Evolutionary conservation across 805 yeast species (phyloP), one percentile per base, ranked within the genome.

Genomic region (Yarrowia sp.): DNA sequence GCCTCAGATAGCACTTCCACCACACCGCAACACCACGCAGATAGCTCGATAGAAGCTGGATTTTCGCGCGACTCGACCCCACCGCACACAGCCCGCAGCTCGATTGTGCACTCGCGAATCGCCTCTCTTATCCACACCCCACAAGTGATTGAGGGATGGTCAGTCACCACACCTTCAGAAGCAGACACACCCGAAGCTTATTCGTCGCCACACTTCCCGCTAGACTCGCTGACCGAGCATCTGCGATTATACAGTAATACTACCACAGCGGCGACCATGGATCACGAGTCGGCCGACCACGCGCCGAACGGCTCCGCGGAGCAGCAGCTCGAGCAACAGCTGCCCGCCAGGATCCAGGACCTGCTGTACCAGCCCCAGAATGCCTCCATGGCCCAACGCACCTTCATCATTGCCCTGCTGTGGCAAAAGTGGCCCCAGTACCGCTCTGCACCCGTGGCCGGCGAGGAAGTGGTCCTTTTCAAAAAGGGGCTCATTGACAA

Each of bases 201-300:
- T 59, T 59, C 50, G 52, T 59, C 65, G 65, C 65, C 65, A 59
- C 65, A 56, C 64, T 56, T 59, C 16, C 65, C 65, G 16, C 65
- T 59, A 43, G 65, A 59, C 35, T 59, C 65, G 42, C 65, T 59
- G 42, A 59, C 65, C 10, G 65, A 59, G 65, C 65, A 59, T 59
- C 52, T 59, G 42, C 50, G 65, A 43, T 59, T 59, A 45, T 59
- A 59, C 65, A 45, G 64, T 56, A 42, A 43, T 56, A 55, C 7
- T 26, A 16, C 52, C 42, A 8, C 52, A 42, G 35, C 50, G 52
- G 50, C 65, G 42, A 59, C 65, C 41, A 59, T 59, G 65, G 65
- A 59, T 43, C 52, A 42, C 65, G 52, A 32, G 64, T 40, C 48
- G 19, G 42, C 32, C 14, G 22, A 50, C 41, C 41, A 8, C 55